Evolutionary conservation across 345 rosid genomes (phyloP), one percentile per base, ranked within the genome.

Genomic region (Eucalyptus tenuipes): DNA sequence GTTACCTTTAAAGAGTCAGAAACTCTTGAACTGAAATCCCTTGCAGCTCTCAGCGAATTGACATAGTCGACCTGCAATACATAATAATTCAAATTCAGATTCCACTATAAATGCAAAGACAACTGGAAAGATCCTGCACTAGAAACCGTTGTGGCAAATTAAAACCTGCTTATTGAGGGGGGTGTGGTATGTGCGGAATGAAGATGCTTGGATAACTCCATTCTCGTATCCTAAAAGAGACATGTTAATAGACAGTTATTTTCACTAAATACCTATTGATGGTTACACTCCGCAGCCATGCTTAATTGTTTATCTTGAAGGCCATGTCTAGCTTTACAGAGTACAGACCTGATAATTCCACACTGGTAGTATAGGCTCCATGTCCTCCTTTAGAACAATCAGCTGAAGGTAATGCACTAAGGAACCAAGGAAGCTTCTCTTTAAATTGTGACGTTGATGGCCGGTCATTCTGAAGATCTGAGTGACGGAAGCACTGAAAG

Each of bases 381-480:
- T 94, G 99, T 87, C 99, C 99, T 71, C 98, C 99, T 94, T 98
- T 98, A 40, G 99, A 96, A 94, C 99, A 98, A 89, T 96, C 99
- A 85, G 97, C 96, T 50, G 99, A 98, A 71, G 99, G 99, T 90
- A 98, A 92, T 66, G 99, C 96, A 86, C 90, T 92, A 59, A 98
- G 99, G 93, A 98, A 98, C 98, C 98, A 97, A 87, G 99, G 99
- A 89, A 98, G 97, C 92, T 97, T 98, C 91, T 95, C 97, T 94
- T 82, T 95, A 84, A 97, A 98, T 87, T 97, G 99, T 86, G 91
- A 61, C 24, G 99, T 96, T 81, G 98, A 95, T 37, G 99, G 99
- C 27, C 99, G 99, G 86, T 93, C 98, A 88, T 93, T 94, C 89
- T 91, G 92, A 89, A 98, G 93, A 91, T 98, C 99, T 7, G 98